Conservation (phyloP, 495 filamentous ascomycete species). For the Podospora conica region DNA sequence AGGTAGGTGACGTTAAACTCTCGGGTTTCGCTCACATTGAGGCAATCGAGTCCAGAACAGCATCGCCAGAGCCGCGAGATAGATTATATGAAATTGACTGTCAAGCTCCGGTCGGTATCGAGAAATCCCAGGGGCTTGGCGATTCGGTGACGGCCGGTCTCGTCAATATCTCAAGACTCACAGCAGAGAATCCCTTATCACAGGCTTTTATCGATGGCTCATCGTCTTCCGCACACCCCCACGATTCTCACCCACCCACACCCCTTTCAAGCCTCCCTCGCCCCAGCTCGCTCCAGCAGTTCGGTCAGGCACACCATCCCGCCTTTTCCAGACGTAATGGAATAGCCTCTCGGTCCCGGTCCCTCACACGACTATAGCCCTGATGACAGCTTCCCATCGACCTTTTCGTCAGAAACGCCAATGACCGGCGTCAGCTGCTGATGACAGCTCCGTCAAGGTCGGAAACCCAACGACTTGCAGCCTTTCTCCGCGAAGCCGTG, state of each 20-base stretch:
- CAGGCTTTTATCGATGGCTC: slow-evolving; percentile 8
- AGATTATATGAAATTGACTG: not conserved
- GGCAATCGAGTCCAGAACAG: not conserved
- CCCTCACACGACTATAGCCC: too few species aligned
- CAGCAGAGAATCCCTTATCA: slow-evolving; percentile 13
- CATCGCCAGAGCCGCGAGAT: not conserved
- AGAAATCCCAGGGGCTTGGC: slow-evolving; percentile 5
- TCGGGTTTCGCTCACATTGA: not conserved
- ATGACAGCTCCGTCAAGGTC: not conserved
- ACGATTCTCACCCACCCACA: slow-evolving; percentile 12
- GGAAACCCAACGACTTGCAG: not conserved
- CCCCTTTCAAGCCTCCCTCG: not conserved
- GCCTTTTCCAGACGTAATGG: slow-evolving; percentile 21
- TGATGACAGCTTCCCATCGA: too few species aligned
- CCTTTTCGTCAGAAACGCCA: too few species aligned
- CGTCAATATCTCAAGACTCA: slow-evolving; percentile 5
- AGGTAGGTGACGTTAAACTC: not conserved
- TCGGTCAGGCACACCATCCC: slow-evolving; percentile 3
- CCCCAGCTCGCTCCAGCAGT: not conserved
- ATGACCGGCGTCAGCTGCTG: too few species aligned
- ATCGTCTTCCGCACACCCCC: slow-evolving; percentile 12
- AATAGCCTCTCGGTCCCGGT: not conserved
- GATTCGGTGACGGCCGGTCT: not conserved
- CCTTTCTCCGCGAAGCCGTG: not conserved
- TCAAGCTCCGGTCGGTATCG: slow-evolving; percentile 3